phyloP scores from a whole-genome alignment of 768 basidiomycete genomes.

The Naganishia antarctica region DNA sequence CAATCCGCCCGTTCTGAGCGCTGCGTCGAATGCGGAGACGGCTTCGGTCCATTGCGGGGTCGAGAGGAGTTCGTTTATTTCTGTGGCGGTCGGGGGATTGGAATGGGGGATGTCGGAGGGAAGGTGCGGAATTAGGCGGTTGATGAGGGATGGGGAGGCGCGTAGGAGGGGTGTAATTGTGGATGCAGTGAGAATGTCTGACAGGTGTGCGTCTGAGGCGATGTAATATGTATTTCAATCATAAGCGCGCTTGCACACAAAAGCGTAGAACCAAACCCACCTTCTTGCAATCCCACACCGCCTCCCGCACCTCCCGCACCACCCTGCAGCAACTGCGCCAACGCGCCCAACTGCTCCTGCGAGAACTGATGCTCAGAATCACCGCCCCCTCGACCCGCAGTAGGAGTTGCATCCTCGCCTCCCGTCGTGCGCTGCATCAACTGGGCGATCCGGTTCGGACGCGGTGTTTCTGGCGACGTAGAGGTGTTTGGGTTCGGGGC shows the following conservation, averaged over 20 bases:
- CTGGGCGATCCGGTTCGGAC: slow-evolving; percentile 19
- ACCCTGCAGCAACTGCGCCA: slow-evolving; percentile 26
- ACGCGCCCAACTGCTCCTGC: slow-evolving; percentile 24
- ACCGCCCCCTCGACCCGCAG: background rate
- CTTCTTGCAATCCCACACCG: slow-evolving; percentile 26
- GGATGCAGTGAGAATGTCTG: slow-evolving; percentile 40
- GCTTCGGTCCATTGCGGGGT: slow-evolving; percentile 78
- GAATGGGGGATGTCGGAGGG: slow-evolving; percentile 69
- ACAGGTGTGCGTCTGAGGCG: slow-evolving; percentile 36
- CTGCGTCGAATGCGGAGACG: slow-evolving; percentile 75
- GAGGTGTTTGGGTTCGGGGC: slow-evolving; percentile 10
- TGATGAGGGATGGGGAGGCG: slow-evolving; percentile 58
- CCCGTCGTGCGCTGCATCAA: background rate
- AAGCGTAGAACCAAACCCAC: background rate
- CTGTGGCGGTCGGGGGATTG: slow-evolving; percentile 59
- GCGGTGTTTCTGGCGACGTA: slow-evolving; percentile 6
- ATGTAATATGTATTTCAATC: background rate
- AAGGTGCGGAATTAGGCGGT: slow-evolving; percentile 71
- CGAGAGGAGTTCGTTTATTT: slow-evolving; percentile 67
- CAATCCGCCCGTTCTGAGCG: slow-evolving; percentile 68
- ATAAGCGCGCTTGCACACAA: background rate
- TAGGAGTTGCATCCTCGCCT: background rate
- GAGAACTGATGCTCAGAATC: background rate
- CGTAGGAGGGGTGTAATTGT: slow-evolving; percentile 58
- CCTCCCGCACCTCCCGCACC: slow-evolving; percentile 27